These are phyloP conservation scores for Rhododendron ferrugineum DNA, from an alignment of 148 eudicot species.

Conservation along the genomic window DNA sequence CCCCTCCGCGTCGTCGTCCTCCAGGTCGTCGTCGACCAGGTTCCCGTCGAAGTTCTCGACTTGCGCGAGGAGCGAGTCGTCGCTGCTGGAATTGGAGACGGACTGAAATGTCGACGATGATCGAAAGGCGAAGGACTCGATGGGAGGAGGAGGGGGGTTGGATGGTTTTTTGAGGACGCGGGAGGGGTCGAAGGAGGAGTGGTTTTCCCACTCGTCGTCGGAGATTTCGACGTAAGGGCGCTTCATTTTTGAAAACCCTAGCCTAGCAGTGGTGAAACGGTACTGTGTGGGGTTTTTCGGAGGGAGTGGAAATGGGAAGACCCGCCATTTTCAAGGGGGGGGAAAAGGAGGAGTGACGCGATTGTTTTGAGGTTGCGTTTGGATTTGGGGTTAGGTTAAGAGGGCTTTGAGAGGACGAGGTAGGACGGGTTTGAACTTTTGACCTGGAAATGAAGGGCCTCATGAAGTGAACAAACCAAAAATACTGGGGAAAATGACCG, in stretches of 20 bases:
- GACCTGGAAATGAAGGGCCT: too few relatives aligned
- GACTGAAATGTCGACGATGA: neutral
- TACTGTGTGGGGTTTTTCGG: neutral
- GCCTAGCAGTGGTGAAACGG: neutral
- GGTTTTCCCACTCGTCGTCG: conserved; percentile 65
- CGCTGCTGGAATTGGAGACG: neutral
- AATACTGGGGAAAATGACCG: too few relatives aligned
- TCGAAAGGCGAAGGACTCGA: conserved; percentile 66
- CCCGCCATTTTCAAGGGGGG: neutral
- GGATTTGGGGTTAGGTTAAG: neutral
- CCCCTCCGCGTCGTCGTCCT: conserved; percentile 51
- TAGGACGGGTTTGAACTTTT: too few relatives aligned
- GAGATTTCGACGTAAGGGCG: conserved; percentile 57
- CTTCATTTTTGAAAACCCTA: conserved; percentile 46
- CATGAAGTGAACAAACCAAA: too few relatives aligned
- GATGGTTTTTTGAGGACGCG: conserved; percentile 25
- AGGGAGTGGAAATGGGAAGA: neutral
- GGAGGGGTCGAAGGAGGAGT: conserved; percentile 53
- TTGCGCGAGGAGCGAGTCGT: conserved; percentile 12
- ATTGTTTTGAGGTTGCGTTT: neutral
- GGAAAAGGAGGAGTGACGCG: neutral
- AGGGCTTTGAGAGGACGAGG: too few relatives aligned
- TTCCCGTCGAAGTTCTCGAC: conserved; percentile 26
- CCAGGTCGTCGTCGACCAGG: conserved; percentile 32
- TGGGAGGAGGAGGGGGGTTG: conserved; percentile 45